Percentiles rank a stretch among this genome's conserved stretches.
These are phyloP conservation scores for Penicillium fimorum DNA, from an alignment of 495 filamentous ascomycete genomes.

Conservation along the genomic window DNA sequence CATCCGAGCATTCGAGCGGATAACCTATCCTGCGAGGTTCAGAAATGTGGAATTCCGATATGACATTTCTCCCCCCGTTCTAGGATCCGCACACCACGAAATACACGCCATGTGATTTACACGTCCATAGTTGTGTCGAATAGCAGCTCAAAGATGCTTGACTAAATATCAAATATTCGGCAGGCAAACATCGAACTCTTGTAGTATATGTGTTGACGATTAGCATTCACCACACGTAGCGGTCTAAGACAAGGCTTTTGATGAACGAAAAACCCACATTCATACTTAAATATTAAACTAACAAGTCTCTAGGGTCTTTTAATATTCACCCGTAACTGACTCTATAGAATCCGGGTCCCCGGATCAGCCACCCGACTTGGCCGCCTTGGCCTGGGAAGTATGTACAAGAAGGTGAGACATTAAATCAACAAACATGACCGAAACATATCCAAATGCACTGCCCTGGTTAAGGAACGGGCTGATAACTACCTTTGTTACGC, in stretches of 20 bases:
- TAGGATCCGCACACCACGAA: neutral
- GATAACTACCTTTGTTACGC: conserved; percentile 13
- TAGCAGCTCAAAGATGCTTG: neutral
- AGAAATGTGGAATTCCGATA: neutral
- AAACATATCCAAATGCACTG: neutral
- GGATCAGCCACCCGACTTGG: too few species aligned
- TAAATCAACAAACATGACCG: neutral
- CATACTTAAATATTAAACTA: neutral
- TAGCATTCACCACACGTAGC: neutral
- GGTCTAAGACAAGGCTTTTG: neutral
- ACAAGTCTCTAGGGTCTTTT: neutral
- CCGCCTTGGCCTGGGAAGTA: too few species aligned
- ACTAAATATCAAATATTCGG: neutral
- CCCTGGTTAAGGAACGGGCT: conserved; percentile 6
- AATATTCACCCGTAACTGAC: neutral
- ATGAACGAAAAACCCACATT: neutral
- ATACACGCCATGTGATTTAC: neutral
- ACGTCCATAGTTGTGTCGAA: neutral
- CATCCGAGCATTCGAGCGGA: neutral
- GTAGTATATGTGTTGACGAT: neutral
- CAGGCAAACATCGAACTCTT: neutral
- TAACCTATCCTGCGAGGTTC: neutral
- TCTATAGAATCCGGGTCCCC: neutral
- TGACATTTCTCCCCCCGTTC: neutral
- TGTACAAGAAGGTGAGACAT: neutral